phyloP scores from a whole-genome alignment of 1,284 basidiomycete species.

The Trichosporon ovoides region DNA sequence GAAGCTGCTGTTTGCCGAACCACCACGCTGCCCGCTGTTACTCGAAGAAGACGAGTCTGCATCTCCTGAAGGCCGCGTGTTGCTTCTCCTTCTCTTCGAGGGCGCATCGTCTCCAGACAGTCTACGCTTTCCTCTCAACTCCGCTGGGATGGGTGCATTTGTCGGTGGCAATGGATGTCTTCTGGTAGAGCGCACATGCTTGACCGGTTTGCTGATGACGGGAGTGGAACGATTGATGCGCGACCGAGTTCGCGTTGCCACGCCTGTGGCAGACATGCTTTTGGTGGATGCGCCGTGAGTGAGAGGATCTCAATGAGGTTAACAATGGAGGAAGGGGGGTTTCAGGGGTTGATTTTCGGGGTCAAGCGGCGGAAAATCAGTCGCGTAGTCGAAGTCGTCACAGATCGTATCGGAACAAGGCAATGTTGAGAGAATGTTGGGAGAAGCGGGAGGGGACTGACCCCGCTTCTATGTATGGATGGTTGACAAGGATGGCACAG shows the following conservation, averaged over 20 bases:
- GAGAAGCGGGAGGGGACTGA: background rate
- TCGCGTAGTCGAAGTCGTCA: slow-evolving; percentile 6
- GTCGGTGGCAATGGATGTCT: background rate
- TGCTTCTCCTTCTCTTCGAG: background rate
- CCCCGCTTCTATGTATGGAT: no score
- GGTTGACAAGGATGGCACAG: no score
- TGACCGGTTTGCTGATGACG: background rate
- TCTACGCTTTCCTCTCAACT: background rate
- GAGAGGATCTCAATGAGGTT: background rate
- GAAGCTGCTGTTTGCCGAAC: no score
- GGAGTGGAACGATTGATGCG: background rate
- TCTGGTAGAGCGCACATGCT: slow-evolving; percentile 2
- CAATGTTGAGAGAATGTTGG: background rate
- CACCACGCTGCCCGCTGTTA: no score
- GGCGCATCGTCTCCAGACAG: background rate
- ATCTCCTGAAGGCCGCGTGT: background rate
- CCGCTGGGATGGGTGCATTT: background rate
- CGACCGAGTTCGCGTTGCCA: slow-evolving; percentile 11
- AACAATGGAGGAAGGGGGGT: background rate
- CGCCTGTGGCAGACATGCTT: slow-evolving; percentile 4
- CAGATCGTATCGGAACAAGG: background rate
- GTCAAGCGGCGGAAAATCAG: slow-evolving; percentile 6
- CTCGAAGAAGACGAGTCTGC: no score
- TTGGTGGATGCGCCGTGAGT: no score
- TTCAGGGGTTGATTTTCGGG: background rate